Percentiles rank a stretch among this genome's conserved stretches.
phyloP scores from a whole-genome alignment of 306 rosid species.

The Pterocarpus macrocarpus region DNA sequence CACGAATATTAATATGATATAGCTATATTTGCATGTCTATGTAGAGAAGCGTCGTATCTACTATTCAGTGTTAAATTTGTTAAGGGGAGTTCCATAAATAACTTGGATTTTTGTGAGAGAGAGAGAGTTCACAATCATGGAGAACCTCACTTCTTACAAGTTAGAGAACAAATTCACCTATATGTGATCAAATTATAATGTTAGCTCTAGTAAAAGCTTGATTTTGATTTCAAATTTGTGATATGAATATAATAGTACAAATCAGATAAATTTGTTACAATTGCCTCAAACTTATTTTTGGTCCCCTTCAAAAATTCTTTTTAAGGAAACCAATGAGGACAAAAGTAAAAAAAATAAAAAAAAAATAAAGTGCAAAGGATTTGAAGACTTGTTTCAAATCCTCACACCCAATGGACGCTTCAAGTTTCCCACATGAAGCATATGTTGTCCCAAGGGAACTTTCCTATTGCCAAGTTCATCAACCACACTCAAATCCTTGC shows the following conservation, averaged over 20 bases:
- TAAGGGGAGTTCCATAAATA: not conserved
- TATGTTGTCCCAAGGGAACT: slow-evolving; percentile 79
- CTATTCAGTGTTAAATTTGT: not conserved
- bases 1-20: too few species aligned
- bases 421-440: slow-evolving; percentile 87
- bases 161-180: not conserved
- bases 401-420: slow-evolving; percentile 71
- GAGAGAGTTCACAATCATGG: not conserved
- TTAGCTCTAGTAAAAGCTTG: not conserved
- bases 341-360: not conserved
- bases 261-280: slow-evolving; percentile 49
- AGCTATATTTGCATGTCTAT: too few species aligned
- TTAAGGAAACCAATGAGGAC: slow-evolving; percentile 41
- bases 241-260: slow-evolving; percentile 42
- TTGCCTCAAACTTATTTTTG: slow-evolving; percentile 50
- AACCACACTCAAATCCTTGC: slow-evolving; percentile 87
- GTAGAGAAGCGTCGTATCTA: too few species aligned
- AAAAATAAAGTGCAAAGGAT: slow-evolving; percentile 35
- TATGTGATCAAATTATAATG: slow-evolving; percentile 4
- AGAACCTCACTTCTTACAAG: not conserved
- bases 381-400: slow-evolving; percentile 72
- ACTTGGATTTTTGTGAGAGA: not conserved
- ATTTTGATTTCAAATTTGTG: slow-evolving; percentile 39
- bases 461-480: slow-evolving; percentile 86
- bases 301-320: slow-evolving; percentile 38